phyloP scores from a whole-genome alignment of 345 rosid species.

The Geranium rotundifolium region DNA sequence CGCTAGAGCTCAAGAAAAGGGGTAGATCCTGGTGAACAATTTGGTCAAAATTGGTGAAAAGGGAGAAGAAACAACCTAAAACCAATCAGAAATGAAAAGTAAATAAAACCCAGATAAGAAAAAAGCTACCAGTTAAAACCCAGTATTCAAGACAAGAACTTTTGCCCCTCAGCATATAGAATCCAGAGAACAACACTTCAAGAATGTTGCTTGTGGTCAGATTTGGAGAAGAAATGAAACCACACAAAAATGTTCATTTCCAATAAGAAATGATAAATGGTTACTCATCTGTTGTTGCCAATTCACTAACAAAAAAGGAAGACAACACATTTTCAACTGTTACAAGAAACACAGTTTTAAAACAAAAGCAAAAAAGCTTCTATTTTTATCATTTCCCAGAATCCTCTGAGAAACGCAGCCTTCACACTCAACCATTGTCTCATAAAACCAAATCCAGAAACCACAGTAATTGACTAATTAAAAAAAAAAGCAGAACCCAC shows the following conservation, averaged over 20 bases:
- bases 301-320: too few relatives aligned
- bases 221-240: too few relatives aligned
- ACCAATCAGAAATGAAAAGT: not conserved
- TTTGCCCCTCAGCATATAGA: too few relatives aligned
- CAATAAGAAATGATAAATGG: too few relatives aligned
- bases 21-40: not conserved
- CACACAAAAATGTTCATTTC: not conserved
- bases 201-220: too few relatives aligned
- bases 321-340: not conserved
- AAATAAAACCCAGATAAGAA: not conserved
- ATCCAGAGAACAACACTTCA: too few relatives aligned
- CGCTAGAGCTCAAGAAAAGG: too few relatives aligned
- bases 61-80: conserved; percentile 2
- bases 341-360: not conserved
- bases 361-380: not conserved
- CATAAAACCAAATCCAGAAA: not conserved
- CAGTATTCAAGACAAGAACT: not conserved
- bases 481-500: too few relatives aligned
- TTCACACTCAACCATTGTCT: not conserved
- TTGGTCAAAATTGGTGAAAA: conserved; percentile 4
- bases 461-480: not conserved
- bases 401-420: not conserved
- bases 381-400: not conserved
- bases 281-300: too few relatives aligned
- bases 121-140: not conserved